Evolutionary conservation across 2,329 filamentous ascomycete species (phyloP).

Genomic region (Shiraia bambusicola): DNA sequence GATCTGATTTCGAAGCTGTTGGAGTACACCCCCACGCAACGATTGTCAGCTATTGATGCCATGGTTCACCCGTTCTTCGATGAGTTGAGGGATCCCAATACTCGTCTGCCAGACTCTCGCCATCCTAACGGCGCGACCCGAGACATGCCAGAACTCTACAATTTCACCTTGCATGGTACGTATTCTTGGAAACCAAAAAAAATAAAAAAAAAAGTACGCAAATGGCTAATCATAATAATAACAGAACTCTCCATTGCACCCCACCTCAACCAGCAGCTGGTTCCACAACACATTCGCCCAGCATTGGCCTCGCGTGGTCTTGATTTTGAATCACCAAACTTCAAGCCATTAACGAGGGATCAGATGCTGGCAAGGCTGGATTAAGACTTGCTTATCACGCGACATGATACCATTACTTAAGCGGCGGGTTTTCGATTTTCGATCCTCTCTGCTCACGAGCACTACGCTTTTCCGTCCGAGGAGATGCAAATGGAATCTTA

Average conservation of each 20-base stretch:
- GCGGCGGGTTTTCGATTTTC: slow-evolving; percentile 34
- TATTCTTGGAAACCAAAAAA: slow-evolving; percentile 16
- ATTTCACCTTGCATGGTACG: slow-evolving; percentile 92
- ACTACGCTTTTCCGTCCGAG: slow-evolving; percentile 33
- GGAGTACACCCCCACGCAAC: slow-evolving; percentile 96
- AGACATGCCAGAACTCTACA: slow-evolving; percentile 84
- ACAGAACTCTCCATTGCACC: slow-evolving; percentile 95
- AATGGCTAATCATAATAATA: slow-evolving; percentile 19
- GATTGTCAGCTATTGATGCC: slow-evolving; percentile 87
- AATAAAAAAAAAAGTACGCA: background rate
- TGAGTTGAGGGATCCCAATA: slow-evolving; percentile 88
- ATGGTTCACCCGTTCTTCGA: slow-evolving; percentile 99
- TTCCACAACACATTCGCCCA: slow-evolving; percentile 78
- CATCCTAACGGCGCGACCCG: slow-evolving; percentile 77
- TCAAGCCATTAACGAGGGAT: slow-evolving; percentile 86
- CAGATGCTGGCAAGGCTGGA: slow-evolving; percentile 98
- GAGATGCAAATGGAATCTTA: slow-evolving; percentile 40
- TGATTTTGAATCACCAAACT: slow-evolving; percentile 78
- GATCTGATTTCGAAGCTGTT: slow-evolving; percentile 91
- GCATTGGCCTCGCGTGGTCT: slow-evolving; percentile 75
- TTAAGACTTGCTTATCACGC: slow-evolving; percentile 51
- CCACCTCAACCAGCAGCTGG: slow-evolving; percentile 80
- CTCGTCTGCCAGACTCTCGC: slow-evolving; percentile 89
- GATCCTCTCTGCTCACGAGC: slow-evolving; percentile 34
- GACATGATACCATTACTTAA: slow-evolving; percentile 46